These are phyloP conservation scores for Suillus clintonianus DNA, from an alignment of 768 basidiomycete genomes.

Conservation along the genomic window DNA sequence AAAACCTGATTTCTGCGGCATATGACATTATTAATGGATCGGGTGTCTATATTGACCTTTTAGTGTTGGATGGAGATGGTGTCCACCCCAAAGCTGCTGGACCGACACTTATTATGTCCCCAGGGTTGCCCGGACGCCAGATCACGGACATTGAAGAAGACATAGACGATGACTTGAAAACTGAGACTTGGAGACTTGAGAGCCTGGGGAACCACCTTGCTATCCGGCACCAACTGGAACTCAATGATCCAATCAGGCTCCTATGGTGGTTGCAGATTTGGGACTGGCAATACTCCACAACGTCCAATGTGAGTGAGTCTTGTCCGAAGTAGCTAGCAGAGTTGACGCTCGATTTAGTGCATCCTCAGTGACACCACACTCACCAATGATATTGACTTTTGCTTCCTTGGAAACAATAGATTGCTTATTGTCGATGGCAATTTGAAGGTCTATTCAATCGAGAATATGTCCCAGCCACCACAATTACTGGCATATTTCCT, in stretches of 20 bases:
- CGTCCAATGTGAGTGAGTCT: background rate
- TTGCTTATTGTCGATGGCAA: background rate
- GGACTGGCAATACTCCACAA: background rate
- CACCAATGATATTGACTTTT: too few species aligned
- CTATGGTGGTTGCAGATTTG: background rate
- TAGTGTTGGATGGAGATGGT: background rate
- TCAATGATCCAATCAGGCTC: too few species aligned
- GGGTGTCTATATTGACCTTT: background rate
- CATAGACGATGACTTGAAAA: too few species aligned
- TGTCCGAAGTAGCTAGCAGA: background rate
- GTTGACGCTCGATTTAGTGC: background rate
- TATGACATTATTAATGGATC: background rate
- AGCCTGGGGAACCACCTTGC: background rate
- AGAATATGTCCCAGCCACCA: too few species aligned
- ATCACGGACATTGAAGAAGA: background rate
- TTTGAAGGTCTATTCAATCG: too few species aligned
- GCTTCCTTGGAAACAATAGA: too few species aligned
- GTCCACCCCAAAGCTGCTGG: background rate
- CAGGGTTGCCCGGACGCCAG: background rate
- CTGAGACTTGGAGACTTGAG: background rate
- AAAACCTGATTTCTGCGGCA: background rate
- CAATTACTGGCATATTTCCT: too few species aligned
- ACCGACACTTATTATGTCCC: background rate
- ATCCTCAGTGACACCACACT: background rate
- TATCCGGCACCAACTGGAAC: background rate